Evolutionary conservation across 306 rosid genomes (phyloP), one percentile per base, ranked within the genome.

Genomic region (Senna tora): DNA sequence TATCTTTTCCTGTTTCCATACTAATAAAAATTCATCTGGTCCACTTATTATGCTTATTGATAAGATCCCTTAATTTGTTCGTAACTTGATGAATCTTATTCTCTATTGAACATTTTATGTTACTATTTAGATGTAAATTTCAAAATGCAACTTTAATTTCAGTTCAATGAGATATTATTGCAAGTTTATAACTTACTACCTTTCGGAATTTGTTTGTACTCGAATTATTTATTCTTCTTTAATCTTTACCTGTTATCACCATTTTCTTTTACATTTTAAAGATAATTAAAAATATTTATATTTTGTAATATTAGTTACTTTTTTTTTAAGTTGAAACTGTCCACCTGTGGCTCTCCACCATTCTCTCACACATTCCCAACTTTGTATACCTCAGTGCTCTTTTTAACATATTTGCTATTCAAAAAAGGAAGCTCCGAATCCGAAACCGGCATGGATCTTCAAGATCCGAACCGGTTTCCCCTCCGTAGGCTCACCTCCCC

Each of bases 401-500:
- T 49, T 39, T 16, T 28, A 7, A 43, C 14, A 43, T 7, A 41
- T 20, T 30, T 43, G 20, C 33, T 30, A 2, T 25, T 25, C 30
- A 2, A 5, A 49, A 46, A 32, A 58, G 33, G 33, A 55, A 38
- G 9, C 52, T 39, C 69, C 59, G 60, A 64, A 51, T 51, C 72
- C 49, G 52, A 59, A 59, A 50, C 49, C 5, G 56, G 49, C 20
- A 73, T 79, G 79, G 75, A 73, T 62, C 66, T 17, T 0, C 9
- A 5, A 52, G 65, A 53, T 50, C 72, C 83, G 75, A 73, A 32
- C 72, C 79, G 67, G 25, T 41, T 51, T 65, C 65, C 50, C 3
- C 43, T 5, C 57, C 69, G 65, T 4, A 66, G 41, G 39, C 50
- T 71, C 32, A 7, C 58, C 8, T 17, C 78, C 1, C 13, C 71